Conservation (phyloP, 441 rosid species). For the Jatropha podagrica region DNA sequence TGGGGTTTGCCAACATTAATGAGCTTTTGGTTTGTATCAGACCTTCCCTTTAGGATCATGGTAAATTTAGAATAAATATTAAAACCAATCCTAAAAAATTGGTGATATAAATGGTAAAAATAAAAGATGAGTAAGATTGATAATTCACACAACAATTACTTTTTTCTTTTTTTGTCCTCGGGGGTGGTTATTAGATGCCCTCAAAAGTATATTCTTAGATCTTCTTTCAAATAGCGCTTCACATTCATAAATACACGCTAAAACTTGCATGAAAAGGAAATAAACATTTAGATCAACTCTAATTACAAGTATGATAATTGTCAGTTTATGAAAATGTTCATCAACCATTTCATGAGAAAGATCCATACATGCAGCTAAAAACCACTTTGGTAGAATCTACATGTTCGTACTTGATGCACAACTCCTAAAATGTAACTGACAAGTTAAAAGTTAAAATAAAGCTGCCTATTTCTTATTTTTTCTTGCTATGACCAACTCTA, state of each 20-base stretch:
- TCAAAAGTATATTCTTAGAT: not conserved
- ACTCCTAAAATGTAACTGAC: not conserved
- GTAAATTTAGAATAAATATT: too few relatives aligned
- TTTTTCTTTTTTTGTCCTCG: too few relatives aligned
- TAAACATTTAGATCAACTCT: not conserved
- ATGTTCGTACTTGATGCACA: not conserved
- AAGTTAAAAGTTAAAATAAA: not conserved
- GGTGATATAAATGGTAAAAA: too few relatives aligned
- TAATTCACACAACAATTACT: too few relatives aligned
- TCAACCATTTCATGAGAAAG: not conserved
- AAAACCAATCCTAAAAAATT: too few relatives aligned
- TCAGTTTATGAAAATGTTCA: not conserved
- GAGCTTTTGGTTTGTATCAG: too few relatives aligned
- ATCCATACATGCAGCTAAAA: not conserved
- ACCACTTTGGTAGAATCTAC: not conserved
- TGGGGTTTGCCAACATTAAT: not conserved
- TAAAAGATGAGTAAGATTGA: too few relatives aligned
- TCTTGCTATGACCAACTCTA: not conserved
- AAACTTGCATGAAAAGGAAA: not conserved
- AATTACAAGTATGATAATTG: not conserved
- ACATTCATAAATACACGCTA: not conserved
- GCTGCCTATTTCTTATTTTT: not conserved
- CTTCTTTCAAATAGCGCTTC: not conserved
- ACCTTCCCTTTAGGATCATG: not conserved
- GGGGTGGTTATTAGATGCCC: too few relatives aligned